phyloP scores from a whole-genome alignment of 2,329 filamentous ascomycete species.

The Botryotinia calthae region DNA sequence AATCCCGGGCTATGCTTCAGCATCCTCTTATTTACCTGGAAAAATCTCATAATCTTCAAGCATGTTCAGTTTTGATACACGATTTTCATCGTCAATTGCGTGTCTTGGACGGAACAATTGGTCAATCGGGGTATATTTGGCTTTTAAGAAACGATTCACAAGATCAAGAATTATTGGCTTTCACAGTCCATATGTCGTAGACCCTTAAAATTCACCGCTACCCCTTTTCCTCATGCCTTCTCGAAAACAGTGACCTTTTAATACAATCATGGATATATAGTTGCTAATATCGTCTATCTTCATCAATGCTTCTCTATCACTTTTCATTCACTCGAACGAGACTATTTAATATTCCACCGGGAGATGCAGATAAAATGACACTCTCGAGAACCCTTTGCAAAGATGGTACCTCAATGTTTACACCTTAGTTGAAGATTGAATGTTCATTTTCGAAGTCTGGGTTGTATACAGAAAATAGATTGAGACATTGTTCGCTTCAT shows the following conservation, averaged over 20 bases:
- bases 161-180: not conserved
- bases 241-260: not conserved
- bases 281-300: not conserved
- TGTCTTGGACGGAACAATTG: not conserved
- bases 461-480: not conserved
- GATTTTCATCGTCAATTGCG: not conserved
- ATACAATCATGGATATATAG: not conserved
- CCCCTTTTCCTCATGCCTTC: not conserved
- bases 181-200: not conserved
- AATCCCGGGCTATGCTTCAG: not conserved
- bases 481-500: not conserved
- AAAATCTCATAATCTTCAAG: not conserved
- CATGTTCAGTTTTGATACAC: not conserved
- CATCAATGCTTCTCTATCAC: not conserved
- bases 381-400: not conserved
- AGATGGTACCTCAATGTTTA: not conserved
- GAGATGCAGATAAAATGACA: not conserved
- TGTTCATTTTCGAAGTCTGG: not conserved
- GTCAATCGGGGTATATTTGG: not conserved
- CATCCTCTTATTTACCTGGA: not conserved
- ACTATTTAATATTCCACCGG: not conserved
- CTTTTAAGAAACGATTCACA: no score
- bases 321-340: not conserved
- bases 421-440: not conserved
- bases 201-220: not conserved